Evolutionary conservation across 1,139 yeast species (phyloP), one percentile per base, ranked within the genome.

Genomic region (Yamadazyma diospyri): DNA sequence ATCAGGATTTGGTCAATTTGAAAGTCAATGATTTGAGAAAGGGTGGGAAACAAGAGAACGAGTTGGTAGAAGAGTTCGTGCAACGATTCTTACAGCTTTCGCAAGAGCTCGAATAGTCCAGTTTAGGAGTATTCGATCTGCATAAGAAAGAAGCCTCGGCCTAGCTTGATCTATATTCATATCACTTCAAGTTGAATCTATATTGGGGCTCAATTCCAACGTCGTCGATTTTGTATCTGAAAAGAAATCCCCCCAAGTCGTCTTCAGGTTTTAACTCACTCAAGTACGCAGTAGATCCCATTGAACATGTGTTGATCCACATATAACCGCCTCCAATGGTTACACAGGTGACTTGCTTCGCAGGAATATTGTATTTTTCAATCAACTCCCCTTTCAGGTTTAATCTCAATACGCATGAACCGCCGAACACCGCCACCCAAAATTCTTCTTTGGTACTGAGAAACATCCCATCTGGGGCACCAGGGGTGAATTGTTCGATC

Each of bases 381-480:
- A 78, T 54, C 18, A 82, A 52, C 33, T 67, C 51, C 1, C 89
- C 92, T 0, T 53, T 38, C 7, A 66, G 35, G 39, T 74, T 64
- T 38, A 76, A 64, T 45, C 76, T 76, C 25, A 76, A 65, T 8
- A 88, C 77, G 15, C 72, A 55, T 23, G 66, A 55, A 1, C 81
- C 69, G 22, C 78, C 70, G 75, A 82, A 88, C 7, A 85, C 73
- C 0, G 94, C 84, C 2, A 79, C 62, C 61, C 76, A 85, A 23
- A 89, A 54, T 36, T 76, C 69, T n/a, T 81, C 84, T 30, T 75
- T 69, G 7, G 59, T 57, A 32, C 85, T 78, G 42, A 83, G 61
- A 14, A 80, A 68, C 45, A 84, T 67, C 22, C 97, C 97, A 55
- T 89, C 97, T 0, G 97, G 95, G 48, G 78, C 92, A 2, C 81